Conservation (phyloP, 768 basidiomycete genomes). For the Calvatia gigantea region DNA sequence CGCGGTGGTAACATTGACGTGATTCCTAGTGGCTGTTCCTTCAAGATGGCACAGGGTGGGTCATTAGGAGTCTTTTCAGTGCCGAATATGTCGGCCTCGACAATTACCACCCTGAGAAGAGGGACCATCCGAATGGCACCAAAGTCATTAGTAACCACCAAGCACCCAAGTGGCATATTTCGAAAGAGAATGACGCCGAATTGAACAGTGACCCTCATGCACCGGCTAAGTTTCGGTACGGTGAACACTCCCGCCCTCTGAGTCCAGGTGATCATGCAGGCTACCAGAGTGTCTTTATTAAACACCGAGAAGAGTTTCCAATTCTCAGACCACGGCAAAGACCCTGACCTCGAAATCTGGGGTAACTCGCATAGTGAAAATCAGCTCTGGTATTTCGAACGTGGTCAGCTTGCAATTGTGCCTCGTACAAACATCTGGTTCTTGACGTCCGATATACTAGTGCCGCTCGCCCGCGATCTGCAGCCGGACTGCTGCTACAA, state of each 20-base stretch:
- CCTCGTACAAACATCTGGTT: too few relatives aligned
- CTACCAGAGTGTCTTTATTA: conserved; percentile 33
- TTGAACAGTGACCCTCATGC: not conserved
- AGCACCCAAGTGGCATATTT: conserved; percentile 34
- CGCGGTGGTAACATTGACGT: not conserved
- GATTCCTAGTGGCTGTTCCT: conserved; percentile 30
- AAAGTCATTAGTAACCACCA: conserved; percentile 24
- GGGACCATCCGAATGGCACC: conserved; percentile 22
- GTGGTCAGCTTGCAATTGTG: conserved; percentile 10
- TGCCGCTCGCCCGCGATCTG: not conserved
- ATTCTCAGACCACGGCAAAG: conserved; percentile 36
- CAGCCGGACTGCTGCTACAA: not conserved
- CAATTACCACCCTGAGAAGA: not conserved
- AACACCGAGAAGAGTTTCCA: conserved; percentile 32
- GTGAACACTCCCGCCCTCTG: conserved; percentile 3
- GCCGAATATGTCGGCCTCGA: conserved; percentile 28
- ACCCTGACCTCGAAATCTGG: conserved; percentile 42
- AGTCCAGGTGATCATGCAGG: not conserved
- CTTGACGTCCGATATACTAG: too few relatives aligned
- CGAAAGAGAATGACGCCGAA: conserved; percentile 24
- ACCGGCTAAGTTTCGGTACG: conserved; percentile 21
- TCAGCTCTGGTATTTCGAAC: conserved; percentile 27
- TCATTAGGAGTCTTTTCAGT: conserved; percentile 28
- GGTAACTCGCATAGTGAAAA: conserved; percentile 34
- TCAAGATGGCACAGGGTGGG: conserved; percentile 22